These are phyloP conservation scores for Colletotrichum cuscutae DNA, from an alignment of 2,329 filamentous ascomycete genomes.

Conservation along the genomic window DNA sequence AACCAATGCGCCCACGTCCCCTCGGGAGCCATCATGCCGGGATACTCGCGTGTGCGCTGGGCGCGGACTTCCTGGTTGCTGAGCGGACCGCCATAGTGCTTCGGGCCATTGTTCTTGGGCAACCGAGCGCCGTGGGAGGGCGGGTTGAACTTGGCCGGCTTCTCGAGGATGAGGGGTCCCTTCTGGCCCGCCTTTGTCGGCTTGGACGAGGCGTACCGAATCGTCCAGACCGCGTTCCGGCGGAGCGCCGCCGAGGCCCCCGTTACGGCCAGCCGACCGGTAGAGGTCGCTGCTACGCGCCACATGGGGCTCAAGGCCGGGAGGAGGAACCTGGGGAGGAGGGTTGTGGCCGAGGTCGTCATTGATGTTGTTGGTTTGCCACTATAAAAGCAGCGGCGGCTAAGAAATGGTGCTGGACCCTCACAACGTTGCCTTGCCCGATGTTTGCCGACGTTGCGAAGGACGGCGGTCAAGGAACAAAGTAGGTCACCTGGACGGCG, in stretches of 20 bases:
- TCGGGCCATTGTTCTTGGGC: slow-evolving; percentile 65
- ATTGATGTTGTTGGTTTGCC: slow-evolving; percentile 42
- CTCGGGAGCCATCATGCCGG: slow-evolving; percentile 86
- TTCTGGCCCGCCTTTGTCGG: slow-evolving; percentile 51
- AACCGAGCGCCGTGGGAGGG: slow-evolving; percentile 86
- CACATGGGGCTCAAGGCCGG: slow-evolving; percentile 69
- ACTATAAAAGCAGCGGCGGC: neutral
- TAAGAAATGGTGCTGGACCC: neutral
- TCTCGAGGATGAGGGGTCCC: slow-evolving; percentile 77
- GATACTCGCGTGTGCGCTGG: slow-evolving; percentile 80
- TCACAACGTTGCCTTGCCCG: neutral
- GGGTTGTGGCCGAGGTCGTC: slow-evolving; percentile 56
- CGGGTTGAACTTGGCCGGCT: slow-evolving; percentile 90
- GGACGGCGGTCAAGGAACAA: neutral
- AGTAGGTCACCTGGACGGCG: slow-evolving; percentile 22
- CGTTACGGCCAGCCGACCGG: slow-evolving; percentile 39
- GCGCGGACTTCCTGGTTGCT: slow-evolving; percentile 72
- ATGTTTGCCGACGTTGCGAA: neutral
- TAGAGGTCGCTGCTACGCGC: slow-evolving; percentile 48
- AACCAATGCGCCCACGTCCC: slow-evolving; percentile 89
- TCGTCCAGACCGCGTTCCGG: slow-evolving; percentile 35
- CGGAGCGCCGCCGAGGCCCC: slow-evolving; percentile 3
- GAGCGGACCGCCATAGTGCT: slow-evolving; percentile 80
- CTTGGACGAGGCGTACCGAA: slow-evolving; percentile 46
- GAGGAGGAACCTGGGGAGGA: slow-evolving; percentile 76